These are phyloP conservation scores for Akanthomyces uredinophilus DNA, from an alignment of 2,329 filamentous ascomycete genomes.

Conservation along the genomic window DNA sequence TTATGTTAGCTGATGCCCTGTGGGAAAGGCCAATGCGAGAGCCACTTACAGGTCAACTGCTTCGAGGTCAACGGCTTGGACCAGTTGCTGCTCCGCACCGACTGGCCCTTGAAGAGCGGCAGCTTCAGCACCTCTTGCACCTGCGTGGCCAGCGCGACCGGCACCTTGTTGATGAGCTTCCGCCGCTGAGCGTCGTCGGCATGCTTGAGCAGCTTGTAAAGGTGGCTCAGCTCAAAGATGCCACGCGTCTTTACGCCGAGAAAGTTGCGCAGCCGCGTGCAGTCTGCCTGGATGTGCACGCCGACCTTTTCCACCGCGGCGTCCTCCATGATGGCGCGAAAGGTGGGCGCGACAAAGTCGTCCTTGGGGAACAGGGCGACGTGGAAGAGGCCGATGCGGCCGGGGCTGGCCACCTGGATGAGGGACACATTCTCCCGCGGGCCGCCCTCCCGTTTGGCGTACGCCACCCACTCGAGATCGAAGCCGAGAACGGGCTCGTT, in stretches of 20 bases:
- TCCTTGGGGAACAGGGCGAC: conserved; percentile 57
- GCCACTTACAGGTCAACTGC: conserved; percentile 64
- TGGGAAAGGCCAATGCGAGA: conserved; percentile 6
- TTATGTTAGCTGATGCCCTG: not conserved
- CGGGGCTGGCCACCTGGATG: conserved; percentile 74
- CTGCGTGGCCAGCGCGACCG: conserved; percentile 63
- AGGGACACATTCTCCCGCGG: conserved; percentile 69
- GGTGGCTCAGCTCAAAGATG: conserved; percentile 74
- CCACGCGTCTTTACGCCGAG: conserved; percentile 61
- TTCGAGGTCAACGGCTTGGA: conserved; percentile 51
- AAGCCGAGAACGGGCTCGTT: conserved; percentile 72
- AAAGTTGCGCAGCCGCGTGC: conserved; percentile 60
- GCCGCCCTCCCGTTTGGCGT: conserved; percentile 40
- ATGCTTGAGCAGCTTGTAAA: conserved; percentile 73
- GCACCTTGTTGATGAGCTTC: conserved; percentile 57
- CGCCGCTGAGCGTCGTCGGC: conserved; percentile 43
- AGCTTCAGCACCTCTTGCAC: conserved; percentile 66
- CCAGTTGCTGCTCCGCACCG: conserved; percentile 74
- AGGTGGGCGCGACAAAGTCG: conserved; percentile 63
- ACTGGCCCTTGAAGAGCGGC: conserved; percentile 67
- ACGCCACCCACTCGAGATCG: conserved; percentile 76
- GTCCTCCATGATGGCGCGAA: conserved; percentile 69
- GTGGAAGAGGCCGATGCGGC: conserved; percentile 77
- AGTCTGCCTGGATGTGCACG: conserved; percentile 68
- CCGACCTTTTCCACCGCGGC: conserved; percentile 67